These are phyloP conservation scores for Apiospora phragmitis DNA, from an alignment of 2,329 filamentous ascomycete species.

Conservation along the genomic window DNA sequence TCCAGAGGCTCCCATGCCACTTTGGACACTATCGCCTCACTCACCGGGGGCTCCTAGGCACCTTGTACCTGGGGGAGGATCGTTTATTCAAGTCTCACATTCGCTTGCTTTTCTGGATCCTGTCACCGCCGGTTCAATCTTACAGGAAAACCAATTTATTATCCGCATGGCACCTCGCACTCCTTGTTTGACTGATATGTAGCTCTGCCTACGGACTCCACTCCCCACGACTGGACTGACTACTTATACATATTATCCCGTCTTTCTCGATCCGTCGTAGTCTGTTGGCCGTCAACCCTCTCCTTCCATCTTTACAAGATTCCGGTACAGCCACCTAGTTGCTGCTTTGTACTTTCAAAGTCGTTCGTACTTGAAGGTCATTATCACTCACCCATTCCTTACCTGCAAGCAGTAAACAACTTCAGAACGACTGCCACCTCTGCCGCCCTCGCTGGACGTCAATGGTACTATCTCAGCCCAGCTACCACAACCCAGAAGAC, in stretches of 20 bases:
- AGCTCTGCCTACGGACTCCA: conserved; percentile 12
- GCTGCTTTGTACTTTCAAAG: background rate
- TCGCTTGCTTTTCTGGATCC: conserved; percentile 12
- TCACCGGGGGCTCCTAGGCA: conserved; percentile 10
- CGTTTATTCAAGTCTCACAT: conserved; percentile 12
- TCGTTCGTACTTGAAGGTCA: background rate
- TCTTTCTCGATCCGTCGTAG: conserved; percentile 9
- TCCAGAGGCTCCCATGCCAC: conserved; percentile 8
- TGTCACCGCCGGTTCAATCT: conserved; percentile 13
- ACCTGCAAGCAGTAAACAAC: background rate
- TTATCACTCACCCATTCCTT: background rate
- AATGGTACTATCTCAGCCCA: background rate
- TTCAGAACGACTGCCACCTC: background rate
- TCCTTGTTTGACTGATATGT: conserved; percentile 7
- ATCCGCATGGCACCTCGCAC: conserved; percentile 4
- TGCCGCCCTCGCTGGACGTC: background rate
- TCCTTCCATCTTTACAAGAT: conserved; percentile 4
- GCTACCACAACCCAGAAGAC: background rate
- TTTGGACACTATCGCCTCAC: conserved; percentile 8
- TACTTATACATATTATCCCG: conserved; percentile 7
- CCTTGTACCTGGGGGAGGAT: conserved; percentile 10
- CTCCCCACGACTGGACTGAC: background rate
- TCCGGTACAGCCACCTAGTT: background rate
- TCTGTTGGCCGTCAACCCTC: background rate
- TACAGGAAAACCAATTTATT: conserved; percentile 6